phyloP scores from a whole-genome alignment of 768 basidiomycete species.

The Tulasnella sp. region DNA sequence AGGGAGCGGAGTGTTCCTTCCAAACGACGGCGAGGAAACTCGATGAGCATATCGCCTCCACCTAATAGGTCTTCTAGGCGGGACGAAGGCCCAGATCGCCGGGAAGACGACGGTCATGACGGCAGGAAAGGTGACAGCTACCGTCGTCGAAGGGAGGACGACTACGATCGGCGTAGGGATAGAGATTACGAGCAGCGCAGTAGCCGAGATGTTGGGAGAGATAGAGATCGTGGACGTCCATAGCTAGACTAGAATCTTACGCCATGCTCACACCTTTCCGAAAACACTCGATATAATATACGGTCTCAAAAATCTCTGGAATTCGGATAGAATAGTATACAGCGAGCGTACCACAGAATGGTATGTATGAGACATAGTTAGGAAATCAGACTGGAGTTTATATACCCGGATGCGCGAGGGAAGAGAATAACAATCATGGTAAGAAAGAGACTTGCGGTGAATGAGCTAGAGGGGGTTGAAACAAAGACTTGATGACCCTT shows the following conservation, averaged over 20 bases:
- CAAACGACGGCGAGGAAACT: not conserved
- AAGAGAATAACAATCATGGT: constrained; percentile 12
- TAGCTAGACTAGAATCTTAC: not conserved
- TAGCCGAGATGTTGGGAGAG: not conserved
- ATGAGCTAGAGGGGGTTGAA: not conserved
- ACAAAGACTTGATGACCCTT: constrained; percentile 8
- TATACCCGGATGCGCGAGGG: constrained; percentile 7
- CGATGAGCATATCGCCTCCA: constrained; percentile 21
- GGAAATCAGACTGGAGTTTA: not conserved
- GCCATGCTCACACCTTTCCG: not conserved
- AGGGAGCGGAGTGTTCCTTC: constrained; percentile 4
- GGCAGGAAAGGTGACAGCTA: not conserved
- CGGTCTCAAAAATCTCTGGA: constrained; percentile 21
- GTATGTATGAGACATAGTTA: constrained; percentile 5
- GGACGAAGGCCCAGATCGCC: not conserved
- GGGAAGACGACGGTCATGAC: not conserved
- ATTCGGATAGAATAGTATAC: constrained; percentile 21
- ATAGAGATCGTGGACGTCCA: not conserved
- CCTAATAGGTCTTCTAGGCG: constrained; percentile 22
- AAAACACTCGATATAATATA: not conserved
- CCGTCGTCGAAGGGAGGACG: not conserved
- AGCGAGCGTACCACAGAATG: constrained; percentile 6
- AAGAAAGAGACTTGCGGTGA: constrained; percentile 6
- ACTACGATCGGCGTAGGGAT: not conserved
- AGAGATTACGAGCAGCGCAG: not conserved